Evolutionary conservation across 2,329 filamentous ascomycete species (phyloP).

Genomic region (Paradendryphiella salina): DNA sequence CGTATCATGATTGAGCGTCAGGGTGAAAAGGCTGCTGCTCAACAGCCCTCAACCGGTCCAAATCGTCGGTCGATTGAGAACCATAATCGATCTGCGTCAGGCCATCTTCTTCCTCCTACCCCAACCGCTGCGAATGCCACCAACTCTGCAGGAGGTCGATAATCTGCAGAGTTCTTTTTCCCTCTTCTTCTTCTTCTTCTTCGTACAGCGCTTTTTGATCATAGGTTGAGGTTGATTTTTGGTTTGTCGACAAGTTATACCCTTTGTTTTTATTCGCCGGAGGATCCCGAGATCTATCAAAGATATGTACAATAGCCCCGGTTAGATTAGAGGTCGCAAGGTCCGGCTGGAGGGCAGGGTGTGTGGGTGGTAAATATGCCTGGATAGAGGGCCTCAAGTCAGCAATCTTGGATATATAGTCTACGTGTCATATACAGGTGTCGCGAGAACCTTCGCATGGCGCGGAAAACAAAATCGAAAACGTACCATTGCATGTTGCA

Average conservation of each 20-base stretch:
- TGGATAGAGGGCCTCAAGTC: conserved; percentile 19
- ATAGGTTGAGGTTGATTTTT: conserved; percentile 25
- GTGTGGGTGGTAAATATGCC: conserved; percentile 7
- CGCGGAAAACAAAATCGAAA: conserved; percentile 23
- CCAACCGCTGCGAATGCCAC: conserved; percentile 25
- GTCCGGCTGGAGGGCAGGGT: neutral
- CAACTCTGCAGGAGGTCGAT: conserved; percentile 13
- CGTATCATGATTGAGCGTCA: conserved; percentile 56
- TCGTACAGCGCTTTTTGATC: conserved; percentile 12
- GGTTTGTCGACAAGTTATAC: conserved; percentile 37
- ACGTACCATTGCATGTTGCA: conserved; percentile 14
- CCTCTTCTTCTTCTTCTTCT: conserved; percentile 17
- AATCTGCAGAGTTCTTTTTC: neutral
- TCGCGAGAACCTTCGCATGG: neutral
- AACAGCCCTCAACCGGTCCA: conserved; percentile 30
- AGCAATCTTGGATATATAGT: conserved; percentile 21
- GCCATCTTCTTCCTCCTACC: conserved; percentile 42
- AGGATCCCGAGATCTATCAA: conserved; percentile 26
- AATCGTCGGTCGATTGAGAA: conserved; percentile 40
- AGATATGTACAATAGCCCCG: conserved; percentile 31
- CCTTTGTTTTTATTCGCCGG: conserved; percentile 35
- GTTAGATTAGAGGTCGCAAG: conserved; percentile 1
- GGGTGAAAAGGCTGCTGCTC: conserved; percentile 43
- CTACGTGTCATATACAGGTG: conserved; percentile 12
- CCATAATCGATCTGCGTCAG: conserved; percentile 43